Percentiles rank a stretch among this genome's conserved stretches.
phyloP scores from a whole-genome alignment of 2,329 filamentous ascomycete genomes.

The Trichoderma semiorbis region DNA sequence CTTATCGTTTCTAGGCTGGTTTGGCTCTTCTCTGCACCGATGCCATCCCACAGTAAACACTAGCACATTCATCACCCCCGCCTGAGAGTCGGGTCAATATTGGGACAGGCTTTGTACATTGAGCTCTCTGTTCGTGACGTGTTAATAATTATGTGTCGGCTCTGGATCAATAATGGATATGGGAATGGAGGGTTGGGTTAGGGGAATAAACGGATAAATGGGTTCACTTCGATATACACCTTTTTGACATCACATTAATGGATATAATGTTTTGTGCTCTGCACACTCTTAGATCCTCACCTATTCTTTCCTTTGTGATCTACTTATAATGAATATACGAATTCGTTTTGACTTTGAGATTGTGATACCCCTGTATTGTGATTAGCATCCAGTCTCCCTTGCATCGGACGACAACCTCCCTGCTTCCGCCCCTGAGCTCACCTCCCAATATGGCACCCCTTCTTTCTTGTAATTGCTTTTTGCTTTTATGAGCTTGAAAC shows the following conservation, averaged over 20 bases:
- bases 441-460: not conserved
- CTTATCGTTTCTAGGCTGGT: not conserved
- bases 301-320: not conserved
- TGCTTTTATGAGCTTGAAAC: not conserved
- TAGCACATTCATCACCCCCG: not conserved
- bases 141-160: constrained; percentile 3
- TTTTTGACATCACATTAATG: constrained; percentile 1
- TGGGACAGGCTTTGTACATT: constrained; percentile 8
- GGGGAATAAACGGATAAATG: not conserved
- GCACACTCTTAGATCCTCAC: not conserved
- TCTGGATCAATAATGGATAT: not conserved
- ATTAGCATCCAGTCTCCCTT: not conserved
- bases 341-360: no score
- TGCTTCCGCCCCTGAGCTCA: not conserved
- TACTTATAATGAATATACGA: no score
- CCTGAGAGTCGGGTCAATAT: not conserved
- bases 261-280: constrained; percentile 9
- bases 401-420: not conserved
- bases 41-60: not conserved
- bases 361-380: not conserved
- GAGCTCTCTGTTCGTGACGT: not conserved
- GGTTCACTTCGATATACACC: constrained; percentile 13
- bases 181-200: not conserved
- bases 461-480: not conserved
- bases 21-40: constrained; percentile 18